Conservation (phyloP, 2,329 filamentous ascomycete species). For the Westerdykella sp. region DNA sequence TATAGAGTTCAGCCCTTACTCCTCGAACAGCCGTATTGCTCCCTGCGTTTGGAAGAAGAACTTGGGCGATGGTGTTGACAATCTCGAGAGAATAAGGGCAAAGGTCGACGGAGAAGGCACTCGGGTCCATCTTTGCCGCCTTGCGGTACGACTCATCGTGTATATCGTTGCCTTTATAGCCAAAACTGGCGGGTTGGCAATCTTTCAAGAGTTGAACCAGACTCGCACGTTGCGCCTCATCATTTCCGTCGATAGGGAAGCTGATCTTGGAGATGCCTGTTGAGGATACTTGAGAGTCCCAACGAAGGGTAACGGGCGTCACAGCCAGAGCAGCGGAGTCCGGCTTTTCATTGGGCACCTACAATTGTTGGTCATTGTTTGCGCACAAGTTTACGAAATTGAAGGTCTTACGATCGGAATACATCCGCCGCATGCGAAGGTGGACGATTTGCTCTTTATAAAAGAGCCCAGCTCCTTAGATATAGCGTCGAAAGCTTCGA, state of each 20-base stretch:
- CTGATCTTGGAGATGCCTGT: neutral
- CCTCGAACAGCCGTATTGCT: constrained; percentile 16
- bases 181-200: constrained; percentile 46
- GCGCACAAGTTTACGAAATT: neutral
- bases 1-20: constrained; percentile 51
- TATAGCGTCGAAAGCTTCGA: constrained; percentile 1
- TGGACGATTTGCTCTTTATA: constrained; percentile 5
- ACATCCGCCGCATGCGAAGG: constrained; percentile 6
- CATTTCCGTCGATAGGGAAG: neutral
- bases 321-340: too few relatives aligned
- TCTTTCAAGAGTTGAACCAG: constrained; percentile 8
- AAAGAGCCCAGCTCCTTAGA: constrained; percentile 4
- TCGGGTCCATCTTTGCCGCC: constrained; percentile 47
- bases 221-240: too few relatives aligned
- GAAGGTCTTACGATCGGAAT: constrained; percentile 3
- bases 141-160: constrained; percentile 50
- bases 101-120: constrained; percentile 46
- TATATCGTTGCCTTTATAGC: constrained; percentile 41
- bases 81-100: constrained; percentile 49
- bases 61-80: constrained; percentile 45
- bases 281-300: neutral
- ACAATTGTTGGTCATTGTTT: too few relatives aligned
- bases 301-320: constrained; percentile 1
- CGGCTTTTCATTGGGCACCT: too few relatives aligned
- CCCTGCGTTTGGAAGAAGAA: constrained; percentile 36